Evolutionary conservation across 495 filamentous ascomycete species (phyloP).

Genomic region (Aspergillus olivimuriae): DNA sequence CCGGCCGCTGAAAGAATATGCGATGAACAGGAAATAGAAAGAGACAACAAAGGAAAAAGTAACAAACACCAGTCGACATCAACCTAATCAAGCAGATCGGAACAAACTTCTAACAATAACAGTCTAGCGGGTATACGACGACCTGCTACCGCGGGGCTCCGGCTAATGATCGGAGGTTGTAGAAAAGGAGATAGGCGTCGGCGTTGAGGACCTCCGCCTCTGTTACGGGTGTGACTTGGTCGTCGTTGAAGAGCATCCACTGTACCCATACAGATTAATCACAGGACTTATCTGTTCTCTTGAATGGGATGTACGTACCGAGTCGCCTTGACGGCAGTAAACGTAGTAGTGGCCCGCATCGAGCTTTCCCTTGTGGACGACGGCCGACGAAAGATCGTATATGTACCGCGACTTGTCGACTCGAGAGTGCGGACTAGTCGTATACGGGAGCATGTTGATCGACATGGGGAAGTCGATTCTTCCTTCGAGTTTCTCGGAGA

Average conservation of each 20-base stretch:
- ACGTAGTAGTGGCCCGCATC: conserved; percentile 85
- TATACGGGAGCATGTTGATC: conserved; percentile 84
- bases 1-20: conserved; percentile 1
- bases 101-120: background rate
- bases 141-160: conserved; percentile 7
- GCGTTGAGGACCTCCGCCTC: conserved; percentile 75
- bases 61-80: too few species aligned
- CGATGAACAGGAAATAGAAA: background rate
- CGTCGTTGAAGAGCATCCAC: conserved; percentile 93
- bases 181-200: conserved; percentile 84
- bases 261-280: conserved; percentile 31
- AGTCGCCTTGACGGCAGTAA: conserved; percentile 73
- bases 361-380: conserved; percentile 79
- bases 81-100: background rate
- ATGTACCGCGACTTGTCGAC: conserved; percentile 49
- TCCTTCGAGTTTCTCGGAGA: conserved; percentile 71
- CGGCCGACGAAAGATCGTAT: conserved; percentile 78
- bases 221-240: conserved; percentile 71
- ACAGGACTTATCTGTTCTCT: background rate
- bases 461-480: conserved; percentile 77
- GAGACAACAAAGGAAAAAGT: background rate
- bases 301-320: conserved; percentile 42
- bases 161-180: conserved; percentile 59
- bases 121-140: background rate
- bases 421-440: conserved; percentile 48